Evolutionary conservation across 2,329 filamentous ascomycete species (phyloP), one percentile per base, ranked within the genome.

Genomic region (Pyricularia grisea): DNA sequence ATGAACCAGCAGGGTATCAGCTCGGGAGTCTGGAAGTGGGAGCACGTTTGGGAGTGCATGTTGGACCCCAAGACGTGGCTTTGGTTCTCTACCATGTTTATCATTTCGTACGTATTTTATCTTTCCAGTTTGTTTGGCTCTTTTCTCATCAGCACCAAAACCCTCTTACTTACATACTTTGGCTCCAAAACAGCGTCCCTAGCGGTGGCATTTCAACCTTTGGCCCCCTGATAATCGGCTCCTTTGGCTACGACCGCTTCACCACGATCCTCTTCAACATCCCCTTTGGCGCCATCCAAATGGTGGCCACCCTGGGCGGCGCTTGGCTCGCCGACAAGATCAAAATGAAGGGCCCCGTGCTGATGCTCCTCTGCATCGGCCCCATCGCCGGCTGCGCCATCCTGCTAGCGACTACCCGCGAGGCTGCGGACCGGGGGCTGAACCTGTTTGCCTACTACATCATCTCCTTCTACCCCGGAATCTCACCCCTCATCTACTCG

Each of bases 41-140:
- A 80, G 17, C 85, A 87, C 70, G 77, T 86, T 4, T 76, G 78
- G 65, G 88, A 90, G 73, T 80, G 86, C 0, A 74, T 84, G 12
- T 71, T 81, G 0, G 87, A 89, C 70, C 71, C 81, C n/a, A 89
- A 90, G 75, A 87, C 86, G 0, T 89, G 85, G 84, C 77, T 85
- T 31, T 87, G 85, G 84, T 83, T 87, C 33, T 72, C 75, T n/a
- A 79, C 86, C 77, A 81, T 85, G 72, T 82, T 86, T 58, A 79
- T 84, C 67, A 84, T 89, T 71, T 67, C 84, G 65, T 78, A 77
- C 70, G 42, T n/a, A n/a, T 50, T 10, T 50, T n/a, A 2, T 50
- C 72, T 70, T 7, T n/a, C 11, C 12, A 4, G 17, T 30, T 33
- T 50, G 10, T 50, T 50, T 12, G 2, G n/a, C n/a, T 27, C 28